Evolutionary conservation across 768 basidiomycete genomes (phyloP).

Genomic region (Phylloporus scabripes): DNA sequence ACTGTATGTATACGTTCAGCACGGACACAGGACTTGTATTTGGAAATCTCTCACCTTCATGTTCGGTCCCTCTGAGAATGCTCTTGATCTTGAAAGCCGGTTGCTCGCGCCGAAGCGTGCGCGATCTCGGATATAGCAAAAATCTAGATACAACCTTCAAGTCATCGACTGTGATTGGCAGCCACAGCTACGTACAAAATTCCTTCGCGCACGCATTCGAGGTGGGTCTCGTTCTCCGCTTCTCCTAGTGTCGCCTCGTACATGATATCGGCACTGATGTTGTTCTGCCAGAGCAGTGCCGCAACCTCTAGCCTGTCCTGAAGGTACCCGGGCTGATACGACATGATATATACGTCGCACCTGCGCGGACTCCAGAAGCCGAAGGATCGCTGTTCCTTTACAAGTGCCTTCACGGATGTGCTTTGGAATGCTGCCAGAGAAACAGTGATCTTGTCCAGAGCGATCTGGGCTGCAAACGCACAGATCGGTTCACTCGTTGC

Average conservation of each 20-base stretch:
- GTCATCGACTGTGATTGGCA: slow-evolving; percentile 11
- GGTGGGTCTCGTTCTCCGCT: slow-evolving; percentile 56
- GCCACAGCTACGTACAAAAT: slow-evolving; percentile 54
- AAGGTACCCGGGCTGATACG: slow-evolving; percentile 68
- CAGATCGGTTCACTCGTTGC: slow-evolving; percentile 50
- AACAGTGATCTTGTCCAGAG: slow-evolving; percentile 69
- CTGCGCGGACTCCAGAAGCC: slow-evolving; percentile 88
- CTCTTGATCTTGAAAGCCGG: slow-evolving; percentile 79
- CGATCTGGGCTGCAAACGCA: slow-evolving; percentile 72
- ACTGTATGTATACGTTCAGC: slow-evolving; percentile 35
- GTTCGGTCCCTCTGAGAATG: slow-evolving; percentile 71
- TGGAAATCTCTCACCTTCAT: slow-evolving; percentile 47
- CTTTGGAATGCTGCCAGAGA: slow-evolving; percentile 67
- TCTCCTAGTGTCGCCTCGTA: slow-evolving; percentile 70
- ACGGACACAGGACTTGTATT: background rate
- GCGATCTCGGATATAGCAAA: slow-evolving; percentile 49
- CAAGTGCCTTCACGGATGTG: slow-evolving; percentile 55
- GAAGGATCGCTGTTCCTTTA: slow-evolving; percentile 78
- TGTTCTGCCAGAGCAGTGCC: slow-evolving; percentile 71
- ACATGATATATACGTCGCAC: slow-evolving; percentile 83
- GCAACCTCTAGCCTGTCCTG: slow-evolving; percentile 76
- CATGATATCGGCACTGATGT: slow-evolving; percentile 84
- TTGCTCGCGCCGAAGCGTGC: slow-evolving; percentile 51
- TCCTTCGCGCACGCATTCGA: slow-evolving; percentile 76
- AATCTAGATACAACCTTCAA: slow-evolving; percentile 47